Conservation (phyloP, 257 asterid genomes). For the Solanum ossicruentum region DNA sequence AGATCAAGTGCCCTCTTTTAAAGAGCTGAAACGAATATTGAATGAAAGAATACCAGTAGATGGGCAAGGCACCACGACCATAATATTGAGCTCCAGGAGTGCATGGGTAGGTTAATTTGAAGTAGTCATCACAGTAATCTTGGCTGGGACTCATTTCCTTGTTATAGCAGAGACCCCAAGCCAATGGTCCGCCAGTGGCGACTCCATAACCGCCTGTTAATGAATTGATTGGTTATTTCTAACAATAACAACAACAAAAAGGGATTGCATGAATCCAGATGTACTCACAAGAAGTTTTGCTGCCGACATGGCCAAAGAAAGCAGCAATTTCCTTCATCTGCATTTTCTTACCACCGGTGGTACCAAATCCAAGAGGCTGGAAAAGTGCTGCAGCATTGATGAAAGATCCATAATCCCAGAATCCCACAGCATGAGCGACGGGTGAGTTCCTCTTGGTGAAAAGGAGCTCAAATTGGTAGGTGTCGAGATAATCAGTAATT, state of each 20-base stretch:
- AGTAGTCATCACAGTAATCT: constrained; percentile 26
- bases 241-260: no score
- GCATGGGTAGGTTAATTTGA: constrained; percentile 43
- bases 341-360: constrained; percentile 53
- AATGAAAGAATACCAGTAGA: constrained; percentile 41
- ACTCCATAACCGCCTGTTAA: constrained; percentile 79
- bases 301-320: constrained; percentile 77
- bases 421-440: constrained; percentile 64
- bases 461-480: constrained; percentile 60
- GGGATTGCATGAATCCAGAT: no score
- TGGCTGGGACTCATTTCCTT: constrained; percentile 36
- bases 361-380: constrained; percentile 81
- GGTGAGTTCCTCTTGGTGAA: constrained; percentile 67
- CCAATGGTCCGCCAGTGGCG: constrained; percentile 91
- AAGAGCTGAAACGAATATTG: neutral
- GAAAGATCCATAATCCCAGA: constrained; percentile 73
- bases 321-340: constrained; percentile 79
- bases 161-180: constrained; percentile 90
- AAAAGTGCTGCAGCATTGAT: constrained; percentile 51
- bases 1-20: no score
- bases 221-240: no score
- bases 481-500: constrained; percentile 52
- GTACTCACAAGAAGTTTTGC: constrained; percentile 63
- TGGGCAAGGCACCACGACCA: constrained; percentile 89
- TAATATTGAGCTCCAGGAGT: constrained; percentile 72